phyloP scores from a whole-genome alignment of 2,329 filamentous ascomycete genomes.

The Penicillium decumbens region DNA sequence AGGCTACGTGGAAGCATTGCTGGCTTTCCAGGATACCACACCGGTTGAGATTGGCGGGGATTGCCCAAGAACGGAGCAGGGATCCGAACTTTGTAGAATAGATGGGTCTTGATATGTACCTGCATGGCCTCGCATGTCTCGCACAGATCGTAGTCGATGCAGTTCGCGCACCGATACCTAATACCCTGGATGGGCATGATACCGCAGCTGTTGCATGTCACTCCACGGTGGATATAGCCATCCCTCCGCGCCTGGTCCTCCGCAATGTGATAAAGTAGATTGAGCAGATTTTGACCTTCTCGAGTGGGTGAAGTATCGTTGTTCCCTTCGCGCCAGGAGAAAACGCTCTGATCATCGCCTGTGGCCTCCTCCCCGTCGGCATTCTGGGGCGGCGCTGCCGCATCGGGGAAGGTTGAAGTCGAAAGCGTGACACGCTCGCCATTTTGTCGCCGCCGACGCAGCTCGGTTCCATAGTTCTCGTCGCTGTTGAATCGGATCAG shows the following conservation, averaged over 20 bases:
- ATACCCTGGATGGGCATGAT: slow-evolving; percentile 85
- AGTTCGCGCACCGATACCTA: slow-evolving; percentile 92
- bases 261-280: slow-evolving; percentile 82
- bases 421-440: slow-evolving; percentile 38
- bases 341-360: slow-evolving; percentile 43
- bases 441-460: slow-evolving; percentile 37
- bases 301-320: slow-evolving; percentile 39
- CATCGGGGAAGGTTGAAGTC: slow-evolving; percentile 31
- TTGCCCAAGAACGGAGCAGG: slow-evolving; percentile 78
- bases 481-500: slow-evolving; percentile 39
- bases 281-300: slow-evolving; percentile 74
- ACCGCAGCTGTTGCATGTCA: slow-evolving; percentile 85
- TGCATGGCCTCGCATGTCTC: slow-evolving; percentile 73
- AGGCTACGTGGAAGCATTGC: slow-evolving; percentile 64
- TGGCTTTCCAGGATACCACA: slow-evolving; percentile 86
- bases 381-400: slow-evolving; percentile 22
- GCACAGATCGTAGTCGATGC: slow-evolving; percentile 91
- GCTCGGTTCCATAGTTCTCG: slow-evolving; percentile 37
- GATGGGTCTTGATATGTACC: slow-evolving; percentile 81
- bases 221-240: slow-evolving; percentile 86
- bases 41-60: slow-evolving; percentile 71
- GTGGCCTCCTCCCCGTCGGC: slow-evolving; percentile 35
- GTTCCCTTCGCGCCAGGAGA: slow-evolving; percentile 43
- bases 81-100: slow-evolving; percentile 93
- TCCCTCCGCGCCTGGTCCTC: slow-evolving; percentile 86